phyloP scores from a whole-genome alignment of 805 yeast genomes.

The Metschnikowia proteae region DNA sequence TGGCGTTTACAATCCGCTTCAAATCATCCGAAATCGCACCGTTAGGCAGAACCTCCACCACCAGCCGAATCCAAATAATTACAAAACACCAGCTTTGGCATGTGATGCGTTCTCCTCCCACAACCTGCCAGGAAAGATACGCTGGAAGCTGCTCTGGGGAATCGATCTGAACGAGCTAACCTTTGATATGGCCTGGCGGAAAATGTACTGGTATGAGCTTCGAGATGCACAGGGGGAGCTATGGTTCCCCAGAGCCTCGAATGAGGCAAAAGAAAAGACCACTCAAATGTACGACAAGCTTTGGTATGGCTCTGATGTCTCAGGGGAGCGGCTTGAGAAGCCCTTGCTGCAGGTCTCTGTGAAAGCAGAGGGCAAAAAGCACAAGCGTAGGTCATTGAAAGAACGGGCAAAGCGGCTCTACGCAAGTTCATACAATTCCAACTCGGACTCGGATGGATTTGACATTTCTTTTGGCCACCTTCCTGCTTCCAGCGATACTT shows the following conservation, averaged over 20 bases:
- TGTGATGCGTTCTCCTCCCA: constrained; percentile 57
- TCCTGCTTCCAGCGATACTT: background rate
- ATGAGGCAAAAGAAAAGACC: background rate
- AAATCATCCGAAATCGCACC: constrained; percentile 70
- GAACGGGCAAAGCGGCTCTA: constrained; percentile 13
- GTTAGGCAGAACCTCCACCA: constrained; percentile 50
- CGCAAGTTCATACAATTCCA: constrained; percentile 5
- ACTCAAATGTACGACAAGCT: constrained; percentile 32
- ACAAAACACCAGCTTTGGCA: constrained; percentile 52
- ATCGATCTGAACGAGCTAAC: constrained; percentile 56
- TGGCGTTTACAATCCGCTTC: constrained; percentile 77
- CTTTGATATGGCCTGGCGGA: constrained; percentile 57
- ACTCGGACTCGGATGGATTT: constrained; percentile 2
- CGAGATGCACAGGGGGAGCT: constrained; percentile 41
- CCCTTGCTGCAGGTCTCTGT: constrained; percentile 9
- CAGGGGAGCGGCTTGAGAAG: constrained; percentile 6
- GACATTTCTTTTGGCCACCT: constrained; percentile 1
- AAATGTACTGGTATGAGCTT: constrained; percentile 52
- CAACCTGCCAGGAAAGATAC: constrained; percentile 22
- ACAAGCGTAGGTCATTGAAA: constrained; percentile 9
- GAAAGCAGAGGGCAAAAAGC: background rate
- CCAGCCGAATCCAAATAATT: constrained; percentile 26
- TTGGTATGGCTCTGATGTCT: constrained; percentile 23
- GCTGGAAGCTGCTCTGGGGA: constrained; percentile 57
- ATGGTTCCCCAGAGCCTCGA: constrained; percentile 43